Evolutionary conservation across 805 yeast genomes (phyloP).

Genomic region (Starmera dryadoides): DNA sequence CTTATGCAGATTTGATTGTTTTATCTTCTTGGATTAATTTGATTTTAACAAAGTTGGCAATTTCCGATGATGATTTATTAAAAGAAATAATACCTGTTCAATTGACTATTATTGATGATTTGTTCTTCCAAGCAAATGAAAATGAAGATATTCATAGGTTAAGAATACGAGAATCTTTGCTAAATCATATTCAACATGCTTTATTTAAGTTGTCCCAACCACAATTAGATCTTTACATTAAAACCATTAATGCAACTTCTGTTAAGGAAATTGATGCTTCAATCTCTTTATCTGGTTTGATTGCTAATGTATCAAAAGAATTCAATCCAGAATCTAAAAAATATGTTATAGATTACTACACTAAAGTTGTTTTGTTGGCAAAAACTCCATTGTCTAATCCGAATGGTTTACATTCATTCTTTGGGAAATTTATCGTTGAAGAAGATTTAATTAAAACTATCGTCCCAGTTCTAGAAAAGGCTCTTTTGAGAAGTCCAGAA

Average conservation of each 20-base stretch:
- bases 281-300: conserved; percentile 27
- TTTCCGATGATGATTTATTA: conserved; percentile 19
- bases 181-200: conserved; percentile 21
- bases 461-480: conserved; percentile 63
- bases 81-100: conserved; percentile 28
- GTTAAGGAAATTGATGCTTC: conserved; percentile 25
- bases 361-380: conserved; percentile 36
- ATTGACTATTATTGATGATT: conserved; percentile 19
- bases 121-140: conserved; percentile 10
- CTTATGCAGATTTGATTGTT: conserved; percentile 49
- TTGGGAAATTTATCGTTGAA: conserved; percentile 33
- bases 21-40: conserved; percentile 50
- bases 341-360: conserved; percentile 21
- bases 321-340: conserved; percentile 15
- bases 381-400: conserved; percentile 33
- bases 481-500: conserved; percentile 76
- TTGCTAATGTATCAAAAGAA: conserved; percentile 23
- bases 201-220: conserved; percentile 16
- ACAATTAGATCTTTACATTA: conserved; percentile 9
- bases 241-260: conserved; percentile 6
- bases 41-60: conserved; percentile 20
- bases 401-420: conserved; percentile 36
- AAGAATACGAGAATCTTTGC: conserved; percentile 29
- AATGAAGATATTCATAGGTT: conserved; percentile 30
- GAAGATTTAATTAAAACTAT: conserved; percentile 31